Evolutionary conservation across 805 yeast genomes (phyloP).

Genomic region (Diddensiella santjacobensis): DNA sequence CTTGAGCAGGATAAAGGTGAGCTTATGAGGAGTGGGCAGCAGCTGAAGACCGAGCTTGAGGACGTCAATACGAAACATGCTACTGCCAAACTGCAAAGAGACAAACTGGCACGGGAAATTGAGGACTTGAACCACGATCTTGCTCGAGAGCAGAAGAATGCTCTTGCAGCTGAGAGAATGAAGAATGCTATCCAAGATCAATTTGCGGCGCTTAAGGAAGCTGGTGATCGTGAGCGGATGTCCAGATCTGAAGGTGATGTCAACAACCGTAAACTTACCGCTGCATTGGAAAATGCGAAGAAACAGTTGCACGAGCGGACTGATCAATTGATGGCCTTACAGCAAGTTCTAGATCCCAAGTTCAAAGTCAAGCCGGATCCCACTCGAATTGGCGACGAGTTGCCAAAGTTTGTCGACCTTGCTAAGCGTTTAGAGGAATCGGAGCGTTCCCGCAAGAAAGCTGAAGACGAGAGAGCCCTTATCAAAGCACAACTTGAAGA

Average conservation of each 20-base stretch:
- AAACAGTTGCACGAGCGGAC: slow-evolving; percentile 21
- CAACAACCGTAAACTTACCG: slow-evolving; percentile 22
- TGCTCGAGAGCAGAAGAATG: slow-evolving; percentile 22
- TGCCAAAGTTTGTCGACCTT: slow-evolving; percentile 42
- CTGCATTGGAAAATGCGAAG: slow-evolving; percentile 20
- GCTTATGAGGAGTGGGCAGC: slow-evolving; percentile 37
- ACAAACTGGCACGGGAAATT: slow-evolving; percentile 27
- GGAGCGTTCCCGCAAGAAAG: slow-evolving; percentile 28
- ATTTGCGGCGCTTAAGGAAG: slow-evolving; percentile 17
- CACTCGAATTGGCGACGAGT: slow-evolving; percentile 33
- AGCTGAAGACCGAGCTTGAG: slow-evolving; percentile 24
- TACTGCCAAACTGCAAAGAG: slow-evolving; percentile 17
- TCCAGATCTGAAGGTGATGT: slow-evolving; percentile 26
- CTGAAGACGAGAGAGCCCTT: slow-evolving; percentile 23
- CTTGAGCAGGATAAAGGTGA: slow-evolving; percentile 45
- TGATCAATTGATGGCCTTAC: slow-evolving; percentile 21
- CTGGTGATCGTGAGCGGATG: slow-evolving; percentile 22
- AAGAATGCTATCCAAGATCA: slow-evolving; percentile 21
- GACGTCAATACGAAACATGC: slow-evolving; percentile 17
- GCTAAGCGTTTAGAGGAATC: slow-evolving; percentile 30
- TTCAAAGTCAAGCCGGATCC: slow-evolving; percentile 33
- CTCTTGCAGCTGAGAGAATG: slow-evolving; percentile 22
- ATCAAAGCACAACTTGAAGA: slow-evolving; percentile 26
- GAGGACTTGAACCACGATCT: slow-evolving; percentile 31
- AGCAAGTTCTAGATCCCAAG: slow-evolving; percentile 22